phyloP scores from a whole-genome alignment of 2,329 filamentous ascomycete species.

The Pseudogymnoascus sp. region DNA sequence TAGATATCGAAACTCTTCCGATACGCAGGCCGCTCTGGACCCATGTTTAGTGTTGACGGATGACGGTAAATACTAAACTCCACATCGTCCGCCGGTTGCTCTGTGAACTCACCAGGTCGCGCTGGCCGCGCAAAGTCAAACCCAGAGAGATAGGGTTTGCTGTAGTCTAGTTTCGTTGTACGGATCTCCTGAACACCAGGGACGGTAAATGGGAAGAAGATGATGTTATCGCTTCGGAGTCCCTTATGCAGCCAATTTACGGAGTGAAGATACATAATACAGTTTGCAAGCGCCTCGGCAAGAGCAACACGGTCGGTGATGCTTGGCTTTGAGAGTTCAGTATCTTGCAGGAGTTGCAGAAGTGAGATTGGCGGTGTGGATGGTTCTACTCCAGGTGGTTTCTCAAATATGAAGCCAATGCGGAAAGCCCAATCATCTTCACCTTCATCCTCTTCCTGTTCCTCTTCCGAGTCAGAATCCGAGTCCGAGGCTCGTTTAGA shows the following conservation, averaged over 20 bases:
- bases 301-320: slow-evolving; percentile 46
- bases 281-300: slow-evolving; percentile 45
- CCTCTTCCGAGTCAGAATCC: slow-evolving; percentile 14
- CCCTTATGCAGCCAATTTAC: slow-evolving; percentile 54
- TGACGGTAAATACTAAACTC: slow-evolving; percentile 46
- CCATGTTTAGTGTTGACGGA: slow-evolving; percentile 20
- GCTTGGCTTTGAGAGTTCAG: slow-evolving; percentile 34
- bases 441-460: slow-evolving; percentile 32
- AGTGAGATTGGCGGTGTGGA: slow-evolving; percentile 40
- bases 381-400: slow-evolving; percentile 34
- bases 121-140: slow-evolving; percentile 50
- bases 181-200: background rate
- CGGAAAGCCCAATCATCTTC: slow-evolving; percentile 36
- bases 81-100: slow-evolving; percentile 38
- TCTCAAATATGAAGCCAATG: slow-evolving; percentile 48
- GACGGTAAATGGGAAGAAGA: slow-evolving; percentile 39
- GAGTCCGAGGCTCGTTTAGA: background rate
- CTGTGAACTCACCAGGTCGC: slow-evolving; percentile 42
- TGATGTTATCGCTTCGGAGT: slow-evolving; percentile 45
- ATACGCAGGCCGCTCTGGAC: slow-evolving; percentile 28
- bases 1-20: slow-evolving; percentile 48
- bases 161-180: slow-evolving; percentile 29
- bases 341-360: slow-evolving; percentile 36
- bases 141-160: slow-evolving; percentile 41
- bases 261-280: slow-evolving; percentile 46